Conservation (phyloP, 495 filamentous ascomycete species). For the Arthonia radiata region DNA sequence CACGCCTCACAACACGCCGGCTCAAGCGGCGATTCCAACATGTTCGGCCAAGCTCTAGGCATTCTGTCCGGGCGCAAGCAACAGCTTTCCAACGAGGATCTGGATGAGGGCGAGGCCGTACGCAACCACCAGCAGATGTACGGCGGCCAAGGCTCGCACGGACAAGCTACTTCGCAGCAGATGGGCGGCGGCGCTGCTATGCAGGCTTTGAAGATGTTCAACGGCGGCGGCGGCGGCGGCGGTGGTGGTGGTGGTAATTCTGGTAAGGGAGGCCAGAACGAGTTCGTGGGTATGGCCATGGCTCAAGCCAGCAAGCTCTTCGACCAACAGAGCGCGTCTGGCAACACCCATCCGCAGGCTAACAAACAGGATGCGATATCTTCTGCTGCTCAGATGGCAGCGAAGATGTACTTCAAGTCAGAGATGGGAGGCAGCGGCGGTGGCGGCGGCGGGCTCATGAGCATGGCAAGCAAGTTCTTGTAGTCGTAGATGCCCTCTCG, state of each 20-base stretch:
- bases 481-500: no score
- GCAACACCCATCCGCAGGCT: slow-evolving; percentile 18
- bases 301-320: slow-evolving; percentile 39
- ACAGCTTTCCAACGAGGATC: slow-evolving; percentile 16
- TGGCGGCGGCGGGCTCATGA: slow-evolving; percentile 21
- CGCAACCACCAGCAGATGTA: slow-evolving; percentile 32
- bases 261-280: slow-evolving; percentile 22
- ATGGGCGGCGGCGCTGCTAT: slow-evolving; percentile 38
- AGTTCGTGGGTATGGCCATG: slow-evolving; percentile 45
- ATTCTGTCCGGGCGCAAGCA: slow-evolving; percentile 22
- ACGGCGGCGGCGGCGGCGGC: slow-evolving; percentile 12
- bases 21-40: slow-evolving; percentile 15
- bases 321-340: slow-evolving; percentile 28
- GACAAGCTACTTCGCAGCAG: slow-evolving; percentile 8
- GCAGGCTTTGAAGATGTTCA: slow-evolving; percentile 46
- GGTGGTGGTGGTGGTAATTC: no score
- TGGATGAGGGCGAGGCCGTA: slow-evolving; percentile 32
- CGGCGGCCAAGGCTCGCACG: slow-evolving; percentile 4
- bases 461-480: slow-evolving; percentile 29
- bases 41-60: slow-evolving; percentile 25
- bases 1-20: slow-evolving; percentile 27
- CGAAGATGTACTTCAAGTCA: slow-evolving; percentile 45
- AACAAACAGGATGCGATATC: slow-evolving; percentile 38
- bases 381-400: slow-evolving; percentile 34
- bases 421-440: slow-evolving; percentile 16